A percentile compares a stretch with the other conserved stretches of the same genome.
phyloP scores from a whole-genome alignment of 176 grass and related monocot species.

The Ensete glaucum region DNA sequence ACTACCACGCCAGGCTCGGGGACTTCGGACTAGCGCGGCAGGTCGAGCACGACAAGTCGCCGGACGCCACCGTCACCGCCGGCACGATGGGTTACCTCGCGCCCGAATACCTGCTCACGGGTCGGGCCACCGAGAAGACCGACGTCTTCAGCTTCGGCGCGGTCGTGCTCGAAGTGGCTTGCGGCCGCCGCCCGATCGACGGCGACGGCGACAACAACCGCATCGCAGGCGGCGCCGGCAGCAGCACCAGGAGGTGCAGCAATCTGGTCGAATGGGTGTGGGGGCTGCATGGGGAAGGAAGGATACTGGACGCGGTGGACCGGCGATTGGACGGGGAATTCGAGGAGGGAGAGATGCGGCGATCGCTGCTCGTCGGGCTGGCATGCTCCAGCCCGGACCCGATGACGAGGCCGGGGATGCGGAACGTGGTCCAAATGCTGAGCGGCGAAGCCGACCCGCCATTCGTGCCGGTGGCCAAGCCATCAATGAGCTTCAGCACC shows the following conservation, averaged over 20 bases:
- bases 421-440: constrained; percentile 73
- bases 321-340: constrained; percentile 43
- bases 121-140: constrained; percentile 68
- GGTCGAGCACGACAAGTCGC: constrained; percentile 71
- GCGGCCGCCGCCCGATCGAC: constrained; percentile 65
- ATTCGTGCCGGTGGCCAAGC: constrained; percentile 56
- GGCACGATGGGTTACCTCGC: constrained; percentile 96
- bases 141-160: constrained; percentile 95
- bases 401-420: constrained; percentile 53
- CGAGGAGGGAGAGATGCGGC: constrained; percentile 62
- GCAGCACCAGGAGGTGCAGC: constrained; percentile 26
- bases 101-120: constrained; percentile 83
- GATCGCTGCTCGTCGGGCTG: constrained; percentile 49
- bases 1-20: constrained; percentile 60
- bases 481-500: constrained; percentile 74
- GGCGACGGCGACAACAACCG: constrained; percentile 9
- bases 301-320: constrained; percentile 13
- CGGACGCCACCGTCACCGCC: constrained; percentile 68
- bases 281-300: constrained; percentile 62
- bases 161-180: constrained; percentile 53
- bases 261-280: constrained; percentile 93
- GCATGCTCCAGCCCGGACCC: constrained; percentile 80
- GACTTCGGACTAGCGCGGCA: constrained; percentile 83
- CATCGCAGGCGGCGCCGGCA: background rate
- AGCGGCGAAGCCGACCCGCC: constrained; percentile 74